Conservation (phyloP, 2,329 filamentous ascomycete genomes). For the Pyricularia grisea region DNA sequence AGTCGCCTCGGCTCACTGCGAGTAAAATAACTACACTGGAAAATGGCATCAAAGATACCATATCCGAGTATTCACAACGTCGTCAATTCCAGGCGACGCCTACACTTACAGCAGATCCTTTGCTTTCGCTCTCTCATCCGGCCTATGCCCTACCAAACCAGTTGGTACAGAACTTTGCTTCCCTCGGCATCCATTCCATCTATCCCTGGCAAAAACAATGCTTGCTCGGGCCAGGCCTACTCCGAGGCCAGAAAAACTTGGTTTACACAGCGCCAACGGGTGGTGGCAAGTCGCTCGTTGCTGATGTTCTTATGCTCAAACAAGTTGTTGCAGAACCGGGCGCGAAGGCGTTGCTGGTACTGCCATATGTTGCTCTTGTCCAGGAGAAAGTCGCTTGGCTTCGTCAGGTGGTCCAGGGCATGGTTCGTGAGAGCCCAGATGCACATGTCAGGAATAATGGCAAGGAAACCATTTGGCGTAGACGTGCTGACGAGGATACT, state of each 20-base stretch:
- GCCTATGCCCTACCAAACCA: conserved; percentile 51
- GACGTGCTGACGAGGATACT: conserved; percentile 44
- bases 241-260: conserved; percentile 57
- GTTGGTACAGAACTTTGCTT: conserved; percentile 55
- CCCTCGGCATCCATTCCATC: conserved; percentile 60
- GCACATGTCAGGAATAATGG: conserved; percentile 21
- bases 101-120: conserved; percentile 37
- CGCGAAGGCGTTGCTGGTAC: conserved; percentile 61
- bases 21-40: conserved; percentile 35
- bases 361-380: conserved; percentile 71
- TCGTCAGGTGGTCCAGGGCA: conserved; percentile 52
- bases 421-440: conserved; percentile 31
- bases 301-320: conserved; percentile 65
- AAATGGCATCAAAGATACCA: conserved; percentile 10
- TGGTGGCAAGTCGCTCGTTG: conserved; percentile 68
- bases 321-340: conserved; percentile 52
- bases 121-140: conserved; percentile 52
- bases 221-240: conserved; percentile 55
- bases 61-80: conserved; percentile 50
- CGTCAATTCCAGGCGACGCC: conserved; percentile 42
- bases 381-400: conserved; percentile 74
- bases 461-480: conserved; percentile 38
- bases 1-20: conserved; percentile 22
- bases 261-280: conserved; percentile 76
- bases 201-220: conserved; percentile 76